Percentiles rank a stretch among this genome's conserved stretches.
phyloP scores from a whole-genome alignment of 768 basidiomycete genomes.

The Leccinum uliginosum region DNA sequence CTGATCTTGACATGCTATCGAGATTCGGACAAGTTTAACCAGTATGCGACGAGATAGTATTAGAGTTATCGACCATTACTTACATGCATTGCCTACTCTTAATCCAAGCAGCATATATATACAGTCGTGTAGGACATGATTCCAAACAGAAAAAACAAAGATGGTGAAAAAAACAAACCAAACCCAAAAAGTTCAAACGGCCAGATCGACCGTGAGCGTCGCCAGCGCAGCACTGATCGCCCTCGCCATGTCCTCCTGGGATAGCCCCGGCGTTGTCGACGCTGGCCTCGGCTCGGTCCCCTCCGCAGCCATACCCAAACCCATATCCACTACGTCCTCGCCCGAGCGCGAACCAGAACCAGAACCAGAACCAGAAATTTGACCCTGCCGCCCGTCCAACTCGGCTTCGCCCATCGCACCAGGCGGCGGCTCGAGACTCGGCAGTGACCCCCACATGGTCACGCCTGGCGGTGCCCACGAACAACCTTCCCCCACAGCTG shows the following conservation, averaged over 20 bases:
- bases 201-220: constrained; percentile 1
- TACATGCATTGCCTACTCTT: not conserved
- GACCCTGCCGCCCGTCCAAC: not conserved
- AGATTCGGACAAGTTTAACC: not conserved
- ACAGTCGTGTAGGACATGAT: not conserved
- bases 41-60: not conserved
- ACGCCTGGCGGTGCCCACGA: constrained; percentile 18
- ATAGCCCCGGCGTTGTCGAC: constrained; percentile 11
- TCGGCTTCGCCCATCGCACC: not conserved
- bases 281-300: not conserved
- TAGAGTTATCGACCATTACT: not conserved
- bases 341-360: not conserved
- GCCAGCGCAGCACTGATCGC: constrained; percentile 25
- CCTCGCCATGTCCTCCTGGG: constrained; percentile 18
- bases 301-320: not conserved
- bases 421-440: not conserved
- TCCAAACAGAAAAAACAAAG: not conserved
- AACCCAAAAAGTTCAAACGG: not conserved
- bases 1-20: not conserved
- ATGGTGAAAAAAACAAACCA: not conserved
- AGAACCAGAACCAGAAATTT: not conserved
- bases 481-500: constrained; percentile 30
- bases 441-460: not conserved
- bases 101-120: not conserved
- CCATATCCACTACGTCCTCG: not conserved